Evolutionary conservation across 2,329 filamentous ascomycete genomes (phyloP).

Genomic region (Trichoderma koningiopsis): DNA sequence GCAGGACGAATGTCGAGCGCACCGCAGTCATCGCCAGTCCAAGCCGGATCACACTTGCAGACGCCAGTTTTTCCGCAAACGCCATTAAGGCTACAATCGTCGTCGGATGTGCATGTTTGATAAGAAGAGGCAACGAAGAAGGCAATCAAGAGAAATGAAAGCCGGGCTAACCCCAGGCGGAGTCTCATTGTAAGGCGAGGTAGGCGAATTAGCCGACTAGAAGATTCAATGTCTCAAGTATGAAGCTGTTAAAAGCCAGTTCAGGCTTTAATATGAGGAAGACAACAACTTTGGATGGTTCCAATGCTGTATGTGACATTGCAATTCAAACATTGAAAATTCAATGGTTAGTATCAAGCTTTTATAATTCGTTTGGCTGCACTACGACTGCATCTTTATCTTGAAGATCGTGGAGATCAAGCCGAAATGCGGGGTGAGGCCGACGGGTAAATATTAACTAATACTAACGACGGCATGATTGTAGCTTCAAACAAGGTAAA

Average conservation of each 20-base stretch:
- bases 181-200: not conserved
- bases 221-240: not conserved
- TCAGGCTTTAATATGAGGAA: not conserved
- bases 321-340: not conserved
- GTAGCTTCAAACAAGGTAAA: not conserved
- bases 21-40: slow-evolving; percentile 48
- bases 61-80: slow-evolving; percentile 28
- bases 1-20: slow-evolving; percentile 48
- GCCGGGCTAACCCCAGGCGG: not conserved
- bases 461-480: not conserved
- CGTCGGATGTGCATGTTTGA: slow-evolving; percentile 31
- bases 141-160: not conserved
- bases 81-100: slow-evolving; percentile 39
- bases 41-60: slow-evolving; percentile 45
- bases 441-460: slow-evolving; percentile 15
- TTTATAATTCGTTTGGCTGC: not conserved
- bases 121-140: slow-evolving; percentile 2
- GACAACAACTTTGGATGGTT: not conserved
- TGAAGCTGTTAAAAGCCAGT: not conserved
- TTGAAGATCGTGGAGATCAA: not conserved
- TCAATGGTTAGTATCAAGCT: not conserved
- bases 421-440: slow-evolving; percentile 5
- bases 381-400: not conserved
- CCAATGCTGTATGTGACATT: not conserved
- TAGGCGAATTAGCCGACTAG: not conserved